Conservation (phyloP, 352 stramenopile species). For the Phytophthora fragariaefolia region DNA sequence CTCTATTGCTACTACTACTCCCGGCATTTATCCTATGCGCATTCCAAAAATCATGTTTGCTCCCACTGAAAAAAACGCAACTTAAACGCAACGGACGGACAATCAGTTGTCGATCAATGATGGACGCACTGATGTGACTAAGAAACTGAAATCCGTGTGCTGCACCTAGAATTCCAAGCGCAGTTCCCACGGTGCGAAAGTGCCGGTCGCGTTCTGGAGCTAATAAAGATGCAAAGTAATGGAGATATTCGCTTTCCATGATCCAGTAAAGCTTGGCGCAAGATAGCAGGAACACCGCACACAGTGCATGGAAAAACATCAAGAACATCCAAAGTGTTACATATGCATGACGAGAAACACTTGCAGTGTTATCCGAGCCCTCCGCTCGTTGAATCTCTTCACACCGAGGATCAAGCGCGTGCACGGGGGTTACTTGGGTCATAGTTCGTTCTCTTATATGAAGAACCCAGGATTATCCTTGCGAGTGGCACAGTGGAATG, state of each 20-base stretch:
- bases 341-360: not conserved
- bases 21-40: not conserved
- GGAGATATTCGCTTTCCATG: conserved; percentile 40
- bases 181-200: conserved; percentile 25
- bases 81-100: not conserved
- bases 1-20: too few relatives aligned
- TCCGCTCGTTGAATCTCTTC: not conserved
- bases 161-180: conserved; percentile 15
- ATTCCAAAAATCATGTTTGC: not conserved
- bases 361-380: not conserved
- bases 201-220: conserved; percentile 3
- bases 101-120: conserved; percentile 2
- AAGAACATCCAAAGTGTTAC: conserved; percentile 13
- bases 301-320: conserved; percentile 12
- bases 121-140: conserved; percentile 7
- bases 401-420: not conserved
- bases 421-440: not conserved
- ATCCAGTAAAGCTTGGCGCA: conserved; percentile 31
- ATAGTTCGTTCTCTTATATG: not conserved
- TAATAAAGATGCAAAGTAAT: conserved; percentile 43
- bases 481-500: too few relatives aligned
- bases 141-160: conserved; percentile 20
- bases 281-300: conserved; percentile 26
- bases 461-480: too few relatives aligned
- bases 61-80: not conserved